Evolutionary conservation across 768 basidiomycete species (phyloP), one percentile per base, ranked within the genome.

Genomic region (Hydnomerulius pinastri): DNA sequence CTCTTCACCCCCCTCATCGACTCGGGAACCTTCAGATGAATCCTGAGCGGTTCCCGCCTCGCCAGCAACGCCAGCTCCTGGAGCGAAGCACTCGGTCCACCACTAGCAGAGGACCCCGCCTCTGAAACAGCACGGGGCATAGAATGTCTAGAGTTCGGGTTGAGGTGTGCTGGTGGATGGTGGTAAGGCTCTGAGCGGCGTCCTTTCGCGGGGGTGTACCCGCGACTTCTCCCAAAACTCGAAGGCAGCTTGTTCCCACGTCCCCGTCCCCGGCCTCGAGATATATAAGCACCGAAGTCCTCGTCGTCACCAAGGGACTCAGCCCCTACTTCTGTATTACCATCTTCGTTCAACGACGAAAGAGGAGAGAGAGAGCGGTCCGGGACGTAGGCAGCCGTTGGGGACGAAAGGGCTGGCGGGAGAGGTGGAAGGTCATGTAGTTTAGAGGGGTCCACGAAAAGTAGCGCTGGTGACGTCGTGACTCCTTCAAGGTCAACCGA

Each of bases 81-180:
- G 41, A 63, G 2, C 17, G 60, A 55, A 6, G 65, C 63, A 11
- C 29, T 28, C 4, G 60, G 61, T 0, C 65, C 65, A 13, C 65
- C 27, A n/a, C 18, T n/a, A 11, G 30, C 36, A 15, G 12, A 9
- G 12, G 21, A 12, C 20, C 23, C 39, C 40, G 21, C n/a, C 4
- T 50, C 54, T 32, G 53, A 49, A 6, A 20, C 15, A 2, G 25
- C 38, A n/a, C 33, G 39, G 30, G n/a, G 32, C 7, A n/a, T 12
- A 11, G 7, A 20, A 11, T 5, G 30, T 44, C 12, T 11, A 23
- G 13, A 6, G 3, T 18, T 17, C n/a, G 33, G 33, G n/a, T 35
- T 35, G n/a, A 18, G 18, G 6, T 35, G n/a, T 5, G 33, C n/a
- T 23, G 11, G 23, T 27, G 24, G 25, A 23, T 8, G n/a, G 15